Evolutionary conservation across 495 filamentous ascomycete species (phyloP).

Genomic region (Aspergillus cristatus): DNA sequence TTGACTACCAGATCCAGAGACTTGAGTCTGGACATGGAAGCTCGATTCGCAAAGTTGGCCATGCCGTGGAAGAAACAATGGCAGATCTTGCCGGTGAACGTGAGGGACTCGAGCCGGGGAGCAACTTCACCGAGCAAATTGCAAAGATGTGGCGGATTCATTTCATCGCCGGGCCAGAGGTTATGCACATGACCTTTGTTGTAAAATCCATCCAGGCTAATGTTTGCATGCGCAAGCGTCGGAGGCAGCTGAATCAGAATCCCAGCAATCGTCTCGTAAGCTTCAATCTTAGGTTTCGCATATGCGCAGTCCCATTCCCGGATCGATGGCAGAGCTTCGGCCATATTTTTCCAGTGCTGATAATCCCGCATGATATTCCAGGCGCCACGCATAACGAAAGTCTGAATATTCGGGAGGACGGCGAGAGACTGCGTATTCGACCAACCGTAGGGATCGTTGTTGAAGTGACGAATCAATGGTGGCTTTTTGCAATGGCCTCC

Average conservation of each 20-base stretch:
- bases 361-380: conserved; percentile 66
- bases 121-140: conserved; percentile 45
- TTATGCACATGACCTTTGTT: conserved; percentile 41
- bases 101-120: conserved; percentile 51
- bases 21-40: conserved; percentile 36
- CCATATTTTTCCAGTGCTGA: conserved; percentile 52
- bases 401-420: conserved; percentile 39
- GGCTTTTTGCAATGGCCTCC: conserved; percentile 66
- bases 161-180: conserved; percentile 11
- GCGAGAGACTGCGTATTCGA: conserved; percentile 26
- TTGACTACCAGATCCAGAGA: conserved; percentile 61
- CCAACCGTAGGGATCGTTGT: conserved; percentile 13
- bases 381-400: conserved; percentile 60
- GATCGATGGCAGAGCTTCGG: conserved; percentile 51
- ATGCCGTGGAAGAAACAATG: conserved; percentile 43
- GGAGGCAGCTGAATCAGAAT: conserved; percentile 43
- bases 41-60: conserved; percentile 24
- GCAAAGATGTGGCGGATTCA: conserved; percentile 39
- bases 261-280: conserved; percentile 53
- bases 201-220: conserved; percentile 60
- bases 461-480: conserved; percentile 51
- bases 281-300: conserved; percentile 58
- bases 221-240: conserved; percentile 49
- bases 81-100: conserved; percentile 60
- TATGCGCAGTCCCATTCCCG: conserved; percentile 66